These are phyloP conservation scores for Populus nigra DNA, from an alignment of 345 rosid species.

Conservation along the genomic window DNA sequence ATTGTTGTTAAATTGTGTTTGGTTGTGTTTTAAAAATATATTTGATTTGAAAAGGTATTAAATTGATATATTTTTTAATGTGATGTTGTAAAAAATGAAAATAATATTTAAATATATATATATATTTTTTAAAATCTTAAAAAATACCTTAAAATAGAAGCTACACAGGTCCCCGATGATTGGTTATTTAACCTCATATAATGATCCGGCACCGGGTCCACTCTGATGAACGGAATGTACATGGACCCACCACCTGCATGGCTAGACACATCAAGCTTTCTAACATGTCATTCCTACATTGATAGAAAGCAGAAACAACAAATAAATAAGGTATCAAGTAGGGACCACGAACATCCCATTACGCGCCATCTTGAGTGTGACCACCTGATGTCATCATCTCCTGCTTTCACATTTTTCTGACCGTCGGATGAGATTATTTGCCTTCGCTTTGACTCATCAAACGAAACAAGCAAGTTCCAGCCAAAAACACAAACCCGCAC, in stretches of 20 bases:
- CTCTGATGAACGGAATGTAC: no score
- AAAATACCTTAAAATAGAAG: no score
- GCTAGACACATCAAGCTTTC: not conserved
- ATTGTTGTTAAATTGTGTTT: no score
- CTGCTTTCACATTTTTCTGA: conserved; percentile 6
- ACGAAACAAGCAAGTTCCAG: conserved; percentile 10
- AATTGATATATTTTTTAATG: no score
- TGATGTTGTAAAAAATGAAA: no score
- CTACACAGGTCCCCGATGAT: no score
- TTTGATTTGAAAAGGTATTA: accelerated
- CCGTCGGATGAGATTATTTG: conserved; percentile 44
- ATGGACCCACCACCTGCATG: not conserved
- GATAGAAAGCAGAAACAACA: not conserved
- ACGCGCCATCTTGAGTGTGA: conserved; percentile 36
- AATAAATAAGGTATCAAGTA: not conserved
- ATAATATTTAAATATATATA: no score
- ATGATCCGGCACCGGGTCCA: no score
- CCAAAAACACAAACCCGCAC: not conserved
- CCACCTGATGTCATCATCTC: conserved; percentile 6
- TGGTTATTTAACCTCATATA: no score
- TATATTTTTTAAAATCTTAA: no score
- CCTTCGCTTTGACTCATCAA: conserved; percentile 12
- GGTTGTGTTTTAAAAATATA: no score
- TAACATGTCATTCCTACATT: not conserved
- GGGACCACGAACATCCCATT: conserved; percentile 35